Conservation (phyloP, 176 grass and related monocot genomes). For the Aegilops longissima region DNA sequence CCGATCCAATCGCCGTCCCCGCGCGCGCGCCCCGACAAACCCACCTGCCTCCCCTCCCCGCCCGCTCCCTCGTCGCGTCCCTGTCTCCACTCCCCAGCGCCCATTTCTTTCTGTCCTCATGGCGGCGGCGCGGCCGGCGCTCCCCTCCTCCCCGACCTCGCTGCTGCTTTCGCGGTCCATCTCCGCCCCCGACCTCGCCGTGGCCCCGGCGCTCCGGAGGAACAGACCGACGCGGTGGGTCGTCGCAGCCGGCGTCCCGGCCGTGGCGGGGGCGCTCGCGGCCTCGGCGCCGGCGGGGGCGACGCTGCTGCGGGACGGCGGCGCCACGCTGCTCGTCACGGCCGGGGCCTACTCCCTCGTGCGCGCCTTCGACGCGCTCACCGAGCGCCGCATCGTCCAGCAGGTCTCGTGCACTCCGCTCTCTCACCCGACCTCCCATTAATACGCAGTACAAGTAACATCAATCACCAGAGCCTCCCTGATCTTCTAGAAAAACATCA, state of each 20-base stretch:
- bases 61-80: not conserved
- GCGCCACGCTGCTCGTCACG: slow-evolving; percentile 42
- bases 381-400: slow-evolving; percentile 58
- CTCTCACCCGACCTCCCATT: not conserved
- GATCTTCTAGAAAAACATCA: too few species aligned
- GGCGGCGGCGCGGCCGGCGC: slow-evolving; percentile 11
- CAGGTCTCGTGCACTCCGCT: slow-evolving; percentile 41
- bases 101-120: not conserved
- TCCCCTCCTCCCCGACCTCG: slow-evolving; percentile 15
- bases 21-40: not conserved
- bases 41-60: not conserved
- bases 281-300: slow-evolving; percentile 32
- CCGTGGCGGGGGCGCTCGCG: slow-evolving; percentile 28
- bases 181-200: slow-evolving; percentile 10
- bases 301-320: slow-evolving; percentile 52
- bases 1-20: too few species aligned
- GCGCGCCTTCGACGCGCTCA: slow-evolving; percentile 63
- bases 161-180: slow-evolving; percentile 20
- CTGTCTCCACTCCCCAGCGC: too few species aligned
- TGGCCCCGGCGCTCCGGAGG: too few species aligned
- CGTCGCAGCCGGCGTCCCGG: slow-evolving; percentile 2
- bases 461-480: too few species aligned
- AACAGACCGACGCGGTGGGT: not conserved
- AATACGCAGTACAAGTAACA: too few species aligned
- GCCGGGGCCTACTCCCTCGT: slow-evolving; percentile 77